Percentiles rank a stretch among this genome's conserved stretches.
phyloP scores from a whole-genome alignment of 768 basidiomycete genomes.

The Suillus clintonianus region DNA sequence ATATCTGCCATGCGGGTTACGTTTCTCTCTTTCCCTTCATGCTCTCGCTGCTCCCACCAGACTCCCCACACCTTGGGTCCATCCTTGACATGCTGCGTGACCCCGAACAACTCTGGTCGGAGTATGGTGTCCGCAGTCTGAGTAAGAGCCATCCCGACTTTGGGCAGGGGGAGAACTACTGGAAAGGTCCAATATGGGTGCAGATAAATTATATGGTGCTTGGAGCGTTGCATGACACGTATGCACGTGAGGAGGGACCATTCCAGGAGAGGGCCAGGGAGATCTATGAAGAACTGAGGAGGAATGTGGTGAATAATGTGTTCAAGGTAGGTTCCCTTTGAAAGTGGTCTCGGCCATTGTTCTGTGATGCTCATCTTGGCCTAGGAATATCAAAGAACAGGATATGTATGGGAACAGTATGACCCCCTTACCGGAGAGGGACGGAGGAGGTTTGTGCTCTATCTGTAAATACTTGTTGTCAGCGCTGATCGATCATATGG shows the following conservation, averaged over 20 bases:
- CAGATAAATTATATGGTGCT: constrained; percentile 96
- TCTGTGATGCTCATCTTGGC: constrained; percentile 1
- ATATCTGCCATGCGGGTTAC: constrained; percentile 91
- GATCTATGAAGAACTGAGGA: constrained; percentile 80
- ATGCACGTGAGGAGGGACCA: constrained; percentile 79
- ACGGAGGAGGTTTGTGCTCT: constrained; percentile 64
- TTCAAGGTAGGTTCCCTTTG: constrained; percentile 49
- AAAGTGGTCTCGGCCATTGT: background rate
- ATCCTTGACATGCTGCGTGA: constrained; percentile 80
- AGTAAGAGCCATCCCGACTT: constrained; percentile 89
- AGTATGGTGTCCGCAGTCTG: constrained; percentile 85
- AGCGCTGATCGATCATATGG: constrained; percentile 11
- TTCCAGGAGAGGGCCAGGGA: constrained; percentile 70
- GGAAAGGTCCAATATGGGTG: constrained; percentile 96
- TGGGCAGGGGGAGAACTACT: constrained; percentile 93
- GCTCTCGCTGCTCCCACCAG: constrained; percentile 72
- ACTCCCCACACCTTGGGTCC: constrained; percentile 79
- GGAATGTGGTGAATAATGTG: constrained; percentile 85
- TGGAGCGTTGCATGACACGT: constrained; percentile 77
- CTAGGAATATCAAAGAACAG: constrained; percentile 89
- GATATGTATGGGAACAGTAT: constrained; percentile 98
- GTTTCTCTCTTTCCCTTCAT: constrained; percentile 93
- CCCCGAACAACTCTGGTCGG: constrained; percentile 89
- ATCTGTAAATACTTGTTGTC: constrained; percentile 3
- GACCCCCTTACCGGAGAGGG: constrained; percentile 84